These are phyloP conservation scores for Dendrobium catenatum DNA, from an alignment of 106 monocot genomes.

Conservation along the genomic window DNA sequence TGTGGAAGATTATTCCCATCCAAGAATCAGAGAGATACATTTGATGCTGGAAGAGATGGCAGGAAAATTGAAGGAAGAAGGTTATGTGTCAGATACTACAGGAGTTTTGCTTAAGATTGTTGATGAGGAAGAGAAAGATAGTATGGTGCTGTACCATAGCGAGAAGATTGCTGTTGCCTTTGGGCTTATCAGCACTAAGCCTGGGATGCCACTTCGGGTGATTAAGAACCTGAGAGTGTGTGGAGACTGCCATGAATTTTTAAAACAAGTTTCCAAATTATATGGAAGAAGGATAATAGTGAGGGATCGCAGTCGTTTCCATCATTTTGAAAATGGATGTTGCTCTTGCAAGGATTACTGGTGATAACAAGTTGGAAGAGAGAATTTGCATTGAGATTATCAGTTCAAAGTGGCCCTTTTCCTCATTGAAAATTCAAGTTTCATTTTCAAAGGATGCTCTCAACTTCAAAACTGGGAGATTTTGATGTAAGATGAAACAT, in stretches of 20 bases:
- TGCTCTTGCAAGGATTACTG: slow-evolving; percentile 42
- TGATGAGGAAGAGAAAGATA: slow-evolving; percentile 35
- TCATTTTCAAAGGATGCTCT: no score
- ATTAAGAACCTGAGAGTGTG: slow-evolving; percentile 36
- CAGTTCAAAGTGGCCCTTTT: no score
- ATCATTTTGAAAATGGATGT: slow-evolving; percentile 31
- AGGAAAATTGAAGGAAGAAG: slow-evolving; percentile 2
- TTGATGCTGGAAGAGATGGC: slow-evolving; percentile 24
- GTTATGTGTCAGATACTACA: slow-evolving; percentile 25
- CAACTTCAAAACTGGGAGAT: neutral
- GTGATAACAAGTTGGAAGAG: slow-evolving; percentile 11
- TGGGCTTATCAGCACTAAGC: slow-evolving; percentile 27
- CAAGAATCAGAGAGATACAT: slow-evolving; percentile 12
- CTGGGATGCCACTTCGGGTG: slow-evolving; percentile 10
- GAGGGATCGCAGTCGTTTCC: slow-evolving; percentile 34
- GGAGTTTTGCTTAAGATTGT: slow-evolving; percentile 26
- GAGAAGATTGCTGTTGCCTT: slow-evolving; percentile 41
- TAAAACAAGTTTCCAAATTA: slow-evolving; percentile 33
- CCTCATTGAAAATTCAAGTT: no score
- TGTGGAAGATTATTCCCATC: slow-evolving; percentile 23
- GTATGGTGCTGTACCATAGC: slow-evolving; percentile 15
- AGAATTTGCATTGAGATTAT: neutral
- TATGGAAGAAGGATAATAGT: slow-evolving; percentile 28
- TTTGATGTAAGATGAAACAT: neutral
- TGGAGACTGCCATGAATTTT: slow-evolving; percentile 28